Evolutionary conservation across 2,329 filamentous ascomycete genomes (phyloP), one percentile per base, ranked within the genome.

Genomic region (Chaetomium globosum): DNA sequence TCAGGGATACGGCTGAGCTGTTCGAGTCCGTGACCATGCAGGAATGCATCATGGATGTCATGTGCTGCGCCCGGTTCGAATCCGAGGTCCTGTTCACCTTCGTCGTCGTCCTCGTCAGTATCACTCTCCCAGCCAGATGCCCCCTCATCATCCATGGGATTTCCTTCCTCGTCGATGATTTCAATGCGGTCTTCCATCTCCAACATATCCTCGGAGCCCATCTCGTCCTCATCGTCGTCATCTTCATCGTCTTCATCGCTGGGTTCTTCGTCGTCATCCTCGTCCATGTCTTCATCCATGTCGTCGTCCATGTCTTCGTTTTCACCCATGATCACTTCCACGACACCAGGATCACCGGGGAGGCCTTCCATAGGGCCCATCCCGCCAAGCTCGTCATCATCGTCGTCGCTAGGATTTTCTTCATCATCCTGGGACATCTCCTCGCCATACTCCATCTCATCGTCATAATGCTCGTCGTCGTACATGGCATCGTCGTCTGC

Each of bases 381-480:
- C 48, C 88, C 91, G 67, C 88, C 88, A 59, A 93, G 84, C 31
- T 91, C 91, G 64, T 96, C 92, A 65, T 96, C 92, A 67, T 96
- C 92, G 65, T 95, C 91, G 73, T 96, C 94, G 73, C 93, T 97
- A 65, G 97, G 88, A 64, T 94, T 90, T 70, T 95, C 91, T 72
- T 93, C 91, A 65, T 91, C 91, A 73, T 94, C 91, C 69, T 84
- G 85, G 0, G 88, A 88, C 73, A 91, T 84, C 36, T 93, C 93
- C 70, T 95, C 92, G 26, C 82, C 85, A 72, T 96, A 97, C 62
- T 96, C 92, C 87, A 97, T 95, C 70, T 96, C 94, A 46, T 97
- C 92, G 71, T 92, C 94, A 66, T 92, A 91, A 62, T 51, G 58
- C 52, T 93, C 92, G 66, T 95, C 93, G 59, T 93, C 91, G 71